Percentiles rank a stretch among this genome's conserved stretches.
These are phyloP conservation scores for Pleurotus sapidus DNA, from an alignment of 768 basidiomycete species.

Conservation along the genomic window DNA sequence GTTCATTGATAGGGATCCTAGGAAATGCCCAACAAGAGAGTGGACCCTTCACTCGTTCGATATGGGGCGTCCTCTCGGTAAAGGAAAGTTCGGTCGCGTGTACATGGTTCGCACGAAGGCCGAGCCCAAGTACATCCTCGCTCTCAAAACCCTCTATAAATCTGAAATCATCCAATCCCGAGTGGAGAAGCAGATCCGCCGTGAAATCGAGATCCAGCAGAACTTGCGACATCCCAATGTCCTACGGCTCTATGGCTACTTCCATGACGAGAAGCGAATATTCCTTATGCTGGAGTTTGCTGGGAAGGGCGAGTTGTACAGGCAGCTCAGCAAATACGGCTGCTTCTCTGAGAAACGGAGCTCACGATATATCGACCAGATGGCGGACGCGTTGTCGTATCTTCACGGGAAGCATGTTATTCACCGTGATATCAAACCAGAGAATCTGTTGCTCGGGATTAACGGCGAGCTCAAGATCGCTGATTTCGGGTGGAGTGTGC, in stretches of 20 bases:
- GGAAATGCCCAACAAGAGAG: constrained; percentile 72
- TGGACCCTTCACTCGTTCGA: constrained; percentile 88
- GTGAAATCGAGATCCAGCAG: constrained; percentile 98
- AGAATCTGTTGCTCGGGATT: constrained; percentile 91
- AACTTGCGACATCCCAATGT: constrained; percentile 95
- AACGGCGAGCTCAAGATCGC: constrained; percentile 98
- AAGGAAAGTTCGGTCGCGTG: constrained; percentile 98
- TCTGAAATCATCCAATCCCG: constrained; percentile 88
- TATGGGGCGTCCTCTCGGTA: constrained; percentile 95
- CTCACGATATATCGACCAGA: constrained; percentile 91
- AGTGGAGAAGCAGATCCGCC: constrained; percentile 95
- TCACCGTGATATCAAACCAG: constrained; percentile 98
- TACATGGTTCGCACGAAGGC: constrained; percentile 96
- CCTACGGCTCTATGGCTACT: constrained; percentile 92
- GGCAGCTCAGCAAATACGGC: constrained; percentile 84
- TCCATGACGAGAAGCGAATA: constrained; percentile 97
- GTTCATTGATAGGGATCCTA: constrained; percentile 17
- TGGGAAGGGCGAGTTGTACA: constrained; percentile 95
- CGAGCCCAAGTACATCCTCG: constrained; percentile 89
- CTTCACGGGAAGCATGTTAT: constrained; percentile 96
- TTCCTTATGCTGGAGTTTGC: constrained; percentile 99
- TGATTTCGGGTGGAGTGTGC: constrained; percentile 98
- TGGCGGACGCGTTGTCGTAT: constrained; percentile 94
- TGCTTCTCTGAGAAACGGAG: constrained; percentile 87
- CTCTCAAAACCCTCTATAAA: constrained; percentile 96